Conservation (phyloP, 371 early-diverging fungal genomes). For the Gilbertella persicaria region DNA sequence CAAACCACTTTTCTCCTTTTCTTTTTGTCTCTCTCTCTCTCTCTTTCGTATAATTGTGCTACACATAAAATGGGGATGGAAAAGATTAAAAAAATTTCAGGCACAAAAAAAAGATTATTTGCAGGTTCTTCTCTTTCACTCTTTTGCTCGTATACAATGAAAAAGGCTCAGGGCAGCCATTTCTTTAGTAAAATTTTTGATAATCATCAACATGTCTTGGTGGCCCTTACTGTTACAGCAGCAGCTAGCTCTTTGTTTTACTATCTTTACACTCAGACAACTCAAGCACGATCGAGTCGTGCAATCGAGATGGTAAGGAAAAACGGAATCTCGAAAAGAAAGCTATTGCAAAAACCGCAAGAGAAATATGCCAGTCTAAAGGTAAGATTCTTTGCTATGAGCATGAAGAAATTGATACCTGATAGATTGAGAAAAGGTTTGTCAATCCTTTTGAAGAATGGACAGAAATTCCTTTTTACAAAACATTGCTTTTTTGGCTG, state of each 20-base stretch:
- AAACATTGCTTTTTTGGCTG: slow-evolving; percentile 23
- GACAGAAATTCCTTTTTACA: slow-evolving; percentile 28
- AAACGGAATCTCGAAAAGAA: slow-evolving; percentile 11
- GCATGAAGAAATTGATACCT: too few species aligned
- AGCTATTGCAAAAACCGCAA: slow-evolving; percentile 17
- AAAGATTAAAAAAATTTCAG: slow-evolving; percentile 15
- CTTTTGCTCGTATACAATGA: slow-evolving; percentile 12
- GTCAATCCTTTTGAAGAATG: slow-evolving; percentile 30
- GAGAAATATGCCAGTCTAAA: slow-evolving; percentile 28
- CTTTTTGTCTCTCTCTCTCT: neutral
- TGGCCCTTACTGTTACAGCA: neutral
- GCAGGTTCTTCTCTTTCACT: slow-evolving; percentile 14
- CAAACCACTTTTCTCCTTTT: neutral
- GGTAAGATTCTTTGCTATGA: slow-evolving; percentile 4
- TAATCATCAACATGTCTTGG: neutral
- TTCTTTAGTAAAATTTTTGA: neutral
- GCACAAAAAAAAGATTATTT: slow-evolving; percentile 13
- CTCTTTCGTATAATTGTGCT: neutral
- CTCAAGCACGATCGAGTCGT: neutral
- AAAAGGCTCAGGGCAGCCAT: too few species aligned
- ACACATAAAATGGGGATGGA: slow-evolving; percentile 1
- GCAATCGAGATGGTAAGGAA: slow-evolving; percentile 6
- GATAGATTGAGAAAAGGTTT: slow-evolving; percentile 13
- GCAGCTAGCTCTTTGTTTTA: slow-evolving; percentile 8
- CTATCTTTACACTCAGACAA: neutral